Conservation (phyloP, 1,284 basidiomycete genomes). For the Mycosarcoma maydis region DNA sequence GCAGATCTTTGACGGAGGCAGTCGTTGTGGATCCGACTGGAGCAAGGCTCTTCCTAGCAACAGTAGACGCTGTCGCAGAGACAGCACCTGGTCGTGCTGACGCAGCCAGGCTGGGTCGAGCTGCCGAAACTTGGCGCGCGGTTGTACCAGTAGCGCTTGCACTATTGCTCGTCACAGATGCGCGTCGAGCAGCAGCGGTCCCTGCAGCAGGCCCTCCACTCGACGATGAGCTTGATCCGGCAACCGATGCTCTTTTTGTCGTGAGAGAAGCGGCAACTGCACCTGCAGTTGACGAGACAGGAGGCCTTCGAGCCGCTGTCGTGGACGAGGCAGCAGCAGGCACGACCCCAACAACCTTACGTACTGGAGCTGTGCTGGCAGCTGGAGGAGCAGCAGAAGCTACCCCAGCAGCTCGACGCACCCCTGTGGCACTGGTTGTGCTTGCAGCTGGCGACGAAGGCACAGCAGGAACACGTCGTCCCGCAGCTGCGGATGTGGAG, state of each 20-base stretch:
- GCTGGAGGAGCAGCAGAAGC: conserved; percentile 12
- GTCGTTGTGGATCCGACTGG: conserved; percentile 17
- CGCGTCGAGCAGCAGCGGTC: conserved; percentile 30
- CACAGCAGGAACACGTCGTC: conserved; percentile 27
- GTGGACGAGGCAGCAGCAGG: conserved; percentile 23
- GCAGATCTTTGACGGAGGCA: conserved; percentile 37
- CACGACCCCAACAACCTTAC: conserved; percentile 17
- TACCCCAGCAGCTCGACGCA: conserved; percentile 13
- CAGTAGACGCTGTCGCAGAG: conserved; percentile 11
- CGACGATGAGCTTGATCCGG: conserved; percentile 31
- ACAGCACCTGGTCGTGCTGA: conserved; percentile 13
- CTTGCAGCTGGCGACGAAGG: conserved; percentile 37
- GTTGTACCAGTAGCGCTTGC: conserved; percentile 23
- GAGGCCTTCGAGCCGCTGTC: conserved; percentile 34
- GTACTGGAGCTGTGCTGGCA: conserved; percentile 15
- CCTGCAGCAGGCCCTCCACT: conserved; percentile 23
- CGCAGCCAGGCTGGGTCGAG: conserved; percentile 25
- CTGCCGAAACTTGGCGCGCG: conserved; percentile 23
- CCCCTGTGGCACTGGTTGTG: conserved; percentile 12
- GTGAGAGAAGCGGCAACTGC: conserved; percentile 20
- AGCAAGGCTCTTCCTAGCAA: conserved; percentile 29
- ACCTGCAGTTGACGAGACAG: conserved; percentile 26
- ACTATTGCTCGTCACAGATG: conserved; percentile 41
- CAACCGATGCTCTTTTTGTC: conserved; percentile 22
- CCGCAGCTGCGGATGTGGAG: conserved; percentile 12